These are phyloP conservation scores for Periconia sp. DNA, from an alignment of 2,329 filamentous ascomycete species.

Conservation along the genomic window DNA sequence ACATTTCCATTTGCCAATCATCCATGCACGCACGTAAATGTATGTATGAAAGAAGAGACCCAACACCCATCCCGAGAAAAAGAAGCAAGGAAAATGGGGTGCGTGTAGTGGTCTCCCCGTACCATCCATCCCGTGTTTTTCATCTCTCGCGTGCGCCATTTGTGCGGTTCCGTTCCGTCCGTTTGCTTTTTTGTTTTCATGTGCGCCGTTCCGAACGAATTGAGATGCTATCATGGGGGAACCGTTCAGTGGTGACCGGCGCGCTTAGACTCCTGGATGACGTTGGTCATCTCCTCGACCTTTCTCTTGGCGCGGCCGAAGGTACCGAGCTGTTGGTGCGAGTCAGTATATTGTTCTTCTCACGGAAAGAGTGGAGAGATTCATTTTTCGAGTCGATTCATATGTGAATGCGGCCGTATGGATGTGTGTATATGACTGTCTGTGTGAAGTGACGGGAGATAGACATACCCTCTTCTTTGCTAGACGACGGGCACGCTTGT, in stretches of 20 bases:
- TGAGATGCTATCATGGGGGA: slow-evolving; percentile 16
- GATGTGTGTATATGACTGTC: not conserved
- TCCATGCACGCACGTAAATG: not conserved
- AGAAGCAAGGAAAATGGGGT: slow-evolving; percentile 35
- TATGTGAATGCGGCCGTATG: too few relatives aligned
- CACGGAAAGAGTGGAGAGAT: not conserved
- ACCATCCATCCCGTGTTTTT: not conserved
- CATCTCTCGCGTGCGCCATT: too few relatives aligned
- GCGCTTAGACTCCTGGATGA: slow-evolving; percentile 94
- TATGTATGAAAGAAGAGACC: slow-evolving; percentile 28
- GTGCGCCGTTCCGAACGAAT: not conserved
- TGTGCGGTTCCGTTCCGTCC: slow-evolving; percentile 21
- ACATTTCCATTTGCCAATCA: not conserved
- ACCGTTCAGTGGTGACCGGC: slow-evolving; percentile 65
- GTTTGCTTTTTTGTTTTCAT: slow-evolving; percentile 7
- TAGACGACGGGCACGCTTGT: slow-evolving; percentile 98
- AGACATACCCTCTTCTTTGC: slow-evolving; percentile 93
- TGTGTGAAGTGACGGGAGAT: slow-evolving; percentile 1
- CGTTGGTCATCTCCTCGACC: slow-evolving; percentile 97
- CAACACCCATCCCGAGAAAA: slow-evolving; percentile 36
- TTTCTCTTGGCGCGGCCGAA: slow-evolving; percentile 99
- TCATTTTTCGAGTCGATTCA: slow-evolving; percentile 1
- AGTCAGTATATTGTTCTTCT: slow-evolving; percentile 27
- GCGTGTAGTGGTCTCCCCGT: not conserved
- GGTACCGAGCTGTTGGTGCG: slow-evolving; percentile 75